Percentiles rank a stretch among this genome's conserved stretches.
phyloP scores from a whole-genome alignment of 1,139 yeast genomes.

The Candida sanyaensis region DNA sequence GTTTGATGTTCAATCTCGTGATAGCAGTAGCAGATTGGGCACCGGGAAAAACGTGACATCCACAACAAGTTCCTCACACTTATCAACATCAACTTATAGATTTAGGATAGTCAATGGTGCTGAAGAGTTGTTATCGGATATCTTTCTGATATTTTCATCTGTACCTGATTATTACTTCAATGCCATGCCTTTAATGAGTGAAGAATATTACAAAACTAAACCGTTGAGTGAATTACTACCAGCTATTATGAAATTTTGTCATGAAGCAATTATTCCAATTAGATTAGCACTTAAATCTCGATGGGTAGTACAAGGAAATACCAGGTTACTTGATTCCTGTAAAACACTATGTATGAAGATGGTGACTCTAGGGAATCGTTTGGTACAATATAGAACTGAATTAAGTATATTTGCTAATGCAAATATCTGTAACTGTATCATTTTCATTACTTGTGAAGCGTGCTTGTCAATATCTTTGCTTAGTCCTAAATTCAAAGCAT shows the following conservation, averaged over 20 bases:
- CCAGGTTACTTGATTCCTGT: constrained; percentile 36
- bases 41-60: constrained; percentile 1
- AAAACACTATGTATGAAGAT: constrained; percentile 35
- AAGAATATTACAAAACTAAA: constrained; percentile 15
- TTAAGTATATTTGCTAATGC: constrained; percentile 30
- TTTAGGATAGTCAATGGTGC: constrained; percentile 19
- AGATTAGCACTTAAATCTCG: constrained; percentile 34
- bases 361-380: constrained; percentile 22
- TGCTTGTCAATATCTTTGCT: constrained; percentile 36
- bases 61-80: constrained; percentile 5
- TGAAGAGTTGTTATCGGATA: constrained; percentile 37
- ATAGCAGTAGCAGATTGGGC: not conserved
- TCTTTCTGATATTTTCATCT: constrained; percentile 36
- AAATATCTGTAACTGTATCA: constrained; percentile 33
- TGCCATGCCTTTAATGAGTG: constrained; percentile 27
- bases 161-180: constrained; percentile 40
- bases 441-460: constrained; percentile 39
- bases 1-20: constrained; percentile 2
- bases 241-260: constrained; percentile 20
- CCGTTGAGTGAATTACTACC: constrained; percentile 19
- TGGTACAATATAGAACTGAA: constrained; percentile 21
- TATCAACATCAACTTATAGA: constrained; percentile 10
- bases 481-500: constrained; percentile 40
- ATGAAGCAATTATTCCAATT: constrained; percentile 33
- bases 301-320: constrained; percentile 18